phyloP scores from a whole-genome alignment of 2,329 filamentous ascomycete species.

The Colletotrichum chrysophilum region DNA sequence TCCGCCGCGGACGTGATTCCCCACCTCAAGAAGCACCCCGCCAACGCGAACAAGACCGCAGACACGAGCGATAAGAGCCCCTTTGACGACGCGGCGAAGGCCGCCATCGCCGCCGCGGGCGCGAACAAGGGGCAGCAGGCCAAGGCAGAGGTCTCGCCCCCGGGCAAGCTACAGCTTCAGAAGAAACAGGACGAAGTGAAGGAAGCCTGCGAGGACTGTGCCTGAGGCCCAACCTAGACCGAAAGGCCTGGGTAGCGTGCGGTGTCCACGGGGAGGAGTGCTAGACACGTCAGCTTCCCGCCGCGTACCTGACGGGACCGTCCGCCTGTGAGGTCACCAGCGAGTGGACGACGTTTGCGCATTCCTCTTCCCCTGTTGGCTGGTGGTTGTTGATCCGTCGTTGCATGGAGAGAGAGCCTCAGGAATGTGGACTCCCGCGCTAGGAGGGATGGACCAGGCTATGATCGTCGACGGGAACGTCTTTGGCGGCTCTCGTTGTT shows the following conservation, averaged over 20 bases:
- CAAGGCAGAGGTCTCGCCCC: background rate
- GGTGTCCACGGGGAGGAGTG: too few species aligned
- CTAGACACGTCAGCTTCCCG: background rate
- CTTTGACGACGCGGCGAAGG: conserved; percentile 5
- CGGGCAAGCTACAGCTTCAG: background rate
- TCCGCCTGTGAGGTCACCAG: background rate
- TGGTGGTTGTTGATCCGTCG: background rate
- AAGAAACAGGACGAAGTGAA: background rate
- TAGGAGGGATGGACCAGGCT: background rate
- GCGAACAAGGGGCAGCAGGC: conserved; percentile 20
- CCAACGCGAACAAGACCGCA: background rate
- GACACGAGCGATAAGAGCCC: background rate
- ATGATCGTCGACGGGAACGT: background rate
- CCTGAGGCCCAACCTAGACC: background rate
- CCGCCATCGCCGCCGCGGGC: conserved; percentile 8
- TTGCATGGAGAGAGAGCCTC: background rate
- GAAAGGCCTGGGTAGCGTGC: background rate
- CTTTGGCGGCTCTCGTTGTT: background rate
- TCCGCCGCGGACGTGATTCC: background rate
- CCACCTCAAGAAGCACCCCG: conserved; percentile 13
- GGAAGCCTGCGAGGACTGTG: conserved; percentile 18
- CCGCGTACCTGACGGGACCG: background rate
- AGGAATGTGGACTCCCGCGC: background rate
- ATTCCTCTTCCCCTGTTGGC: background rate
- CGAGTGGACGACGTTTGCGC: background rate